Conservation (phyloP, 148 eudicot species). For the Simmondsia chinensis region DNA sequence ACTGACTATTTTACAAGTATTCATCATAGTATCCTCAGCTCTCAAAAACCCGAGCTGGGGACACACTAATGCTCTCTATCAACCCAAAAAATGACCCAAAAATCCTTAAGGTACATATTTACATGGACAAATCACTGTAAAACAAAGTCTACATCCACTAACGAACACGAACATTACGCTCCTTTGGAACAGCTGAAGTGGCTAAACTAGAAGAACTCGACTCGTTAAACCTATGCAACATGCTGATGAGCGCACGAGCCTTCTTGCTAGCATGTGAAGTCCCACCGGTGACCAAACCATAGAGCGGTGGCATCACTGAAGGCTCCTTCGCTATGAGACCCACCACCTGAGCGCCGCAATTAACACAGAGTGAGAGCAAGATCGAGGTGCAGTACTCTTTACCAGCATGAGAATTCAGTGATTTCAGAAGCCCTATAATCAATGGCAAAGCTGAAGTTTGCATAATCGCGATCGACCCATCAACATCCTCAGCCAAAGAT, state of each 20-base stretch:
- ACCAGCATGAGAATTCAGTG: slow-evolving; percentile 32
- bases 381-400: slow-evolving; percentile 61
- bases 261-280: slow-evolving; percentile 41
- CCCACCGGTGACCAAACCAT: slow-evolving; percentile 44
- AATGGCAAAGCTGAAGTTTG: slow-evolving; percentile 17
- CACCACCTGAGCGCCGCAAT: slow-evolving; percentile 39
- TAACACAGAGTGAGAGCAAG: slow-evolving; percentile 37
- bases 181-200: slow-evolving; percentile 15
- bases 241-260: slow-evolving; percentile 42
- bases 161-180: slow-evolving; percentile 19
- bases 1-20: too few relatives aligned
- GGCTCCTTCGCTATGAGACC: slow-evolving; percentile 34
- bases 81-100: not conserved
- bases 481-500: slow-evolving; percentile 35
- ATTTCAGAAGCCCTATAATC: slow-evolving; percentile 19
- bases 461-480: slow-evolving; percentile 43
- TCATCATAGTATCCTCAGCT: slow-evolving; percentile 13
- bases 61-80: not conserved
- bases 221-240: slow-evolving; percentile 47
- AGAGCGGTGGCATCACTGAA: slow-evolving; percentile 37
- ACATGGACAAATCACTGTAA: slow-evolving; percentile 6
- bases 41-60: slow-evolving; percentile 25
- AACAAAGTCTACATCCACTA: slow-evolving; percentile 3
- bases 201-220: slow-evolving; percentile 33
- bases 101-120: slow-evolving; percentile 4